Evolutionary conservation across 257 asterid species (phyloP).

Genomic region (Gentiana macrophylla): DNA sequence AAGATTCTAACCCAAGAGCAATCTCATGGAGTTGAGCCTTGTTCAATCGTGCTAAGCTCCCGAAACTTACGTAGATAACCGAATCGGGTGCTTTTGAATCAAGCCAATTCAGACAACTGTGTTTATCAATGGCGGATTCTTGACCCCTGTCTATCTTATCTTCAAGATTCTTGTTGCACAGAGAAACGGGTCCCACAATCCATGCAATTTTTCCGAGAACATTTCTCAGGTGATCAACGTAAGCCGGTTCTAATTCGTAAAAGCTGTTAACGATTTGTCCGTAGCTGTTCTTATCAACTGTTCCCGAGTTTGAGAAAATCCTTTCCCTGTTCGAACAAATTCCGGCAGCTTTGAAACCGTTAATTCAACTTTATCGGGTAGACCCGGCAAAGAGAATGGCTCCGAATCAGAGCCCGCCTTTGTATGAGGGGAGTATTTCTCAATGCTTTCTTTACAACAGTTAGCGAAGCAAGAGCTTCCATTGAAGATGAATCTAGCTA

Average conservation of each 20-base stretch:
- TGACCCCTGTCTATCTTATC: constrained; percentile 12
- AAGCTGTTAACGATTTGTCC: constrained; percentile 29
- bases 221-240: constrained; percentile 16
- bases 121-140: constrained; percentile 1
- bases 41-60: constrained; percentile 9
- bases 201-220: constrained; percentile 25
- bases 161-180: constrained; percentile 13
- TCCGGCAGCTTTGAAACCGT: too few species aligned
- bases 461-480: constrained; percentile 30
- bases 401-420: too few species aligned
- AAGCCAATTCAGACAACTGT: constrained; percentile 13
- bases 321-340: neutral
- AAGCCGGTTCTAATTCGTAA: constrained; percentile 30
- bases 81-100: constrained; percentile 6
- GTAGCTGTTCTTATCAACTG: neutral
- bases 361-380: too few species aligned
- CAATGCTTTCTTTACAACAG: too few species aligned
- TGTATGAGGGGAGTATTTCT: too few species aligned
- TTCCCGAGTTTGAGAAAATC: neutral
- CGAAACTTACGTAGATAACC: constrained; percentile 9
- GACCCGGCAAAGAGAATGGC: too few species aligned
- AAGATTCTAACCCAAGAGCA: constrained; percentile 12
- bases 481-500: constrained; percentile 13
- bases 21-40: constrained; percentile 4
- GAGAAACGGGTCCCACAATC: constrained; percentile 42